Evolutionary conservation across 305 asterid genomes (phyloP).

Genomic region (Petunia hybrid): DNA sequence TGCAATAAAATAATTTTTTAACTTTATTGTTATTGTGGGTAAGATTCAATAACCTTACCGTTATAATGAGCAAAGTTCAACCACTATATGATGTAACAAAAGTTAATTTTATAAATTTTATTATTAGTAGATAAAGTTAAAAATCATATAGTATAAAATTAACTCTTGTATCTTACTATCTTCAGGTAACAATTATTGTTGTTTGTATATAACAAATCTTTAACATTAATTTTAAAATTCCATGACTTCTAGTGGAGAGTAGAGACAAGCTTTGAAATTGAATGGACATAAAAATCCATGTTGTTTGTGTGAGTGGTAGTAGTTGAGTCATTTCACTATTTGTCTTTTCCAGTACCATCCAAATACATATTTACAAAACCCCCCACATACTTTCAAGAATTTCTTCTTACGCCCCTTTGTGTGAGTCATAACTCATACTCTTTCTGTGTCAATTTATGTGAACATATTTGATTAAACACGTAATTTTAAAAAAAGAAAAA

Average conservation of each 20-base stretch:
- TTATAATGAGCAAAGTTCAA: too few species aligned
- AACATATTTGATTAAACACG: too few species aligned
- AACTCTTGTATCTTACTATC: too few species aligned
- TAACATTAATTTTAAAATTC: neutral
- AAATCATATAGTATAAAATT: too few species aligned
- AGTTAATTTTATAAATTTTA: too few species aligned
- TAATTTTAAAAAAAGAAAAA: too few species aligned
- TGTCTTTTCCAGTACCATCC: constrained; percentile 27
- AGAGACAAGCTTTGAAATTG: constrained; percentile 27
- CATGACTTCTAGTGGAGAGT: neutral
- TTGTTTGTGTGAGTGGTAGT: constrained; percentile 44
- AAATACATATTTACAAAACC: constrained; percentile 4
- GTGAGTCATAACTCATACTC: constrained; percentile 1
- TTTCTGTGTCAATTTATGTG: too few species aligned
- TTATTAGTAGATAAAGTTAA: too few species aligned
- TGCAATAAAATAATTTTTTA: too few species aligned
- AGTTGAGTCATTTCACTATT: constrained; percentile 59
- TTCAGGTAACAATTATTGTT: neutral
- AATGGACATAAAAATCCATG: constrained; percentile 18
- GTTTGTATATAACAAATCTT: neutral
- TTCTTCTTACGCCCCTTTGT: neutral
- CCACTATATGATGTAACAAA: too few species aligned
- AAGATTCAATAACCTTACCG: too few species aligned
- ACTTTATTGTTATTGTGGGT: too few species aligned
- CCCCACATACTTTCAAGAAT: neutral